phyloP scores from a whole-genome alignment of 768 basidiomycete species.

The Amanita thiersii region DNA sequence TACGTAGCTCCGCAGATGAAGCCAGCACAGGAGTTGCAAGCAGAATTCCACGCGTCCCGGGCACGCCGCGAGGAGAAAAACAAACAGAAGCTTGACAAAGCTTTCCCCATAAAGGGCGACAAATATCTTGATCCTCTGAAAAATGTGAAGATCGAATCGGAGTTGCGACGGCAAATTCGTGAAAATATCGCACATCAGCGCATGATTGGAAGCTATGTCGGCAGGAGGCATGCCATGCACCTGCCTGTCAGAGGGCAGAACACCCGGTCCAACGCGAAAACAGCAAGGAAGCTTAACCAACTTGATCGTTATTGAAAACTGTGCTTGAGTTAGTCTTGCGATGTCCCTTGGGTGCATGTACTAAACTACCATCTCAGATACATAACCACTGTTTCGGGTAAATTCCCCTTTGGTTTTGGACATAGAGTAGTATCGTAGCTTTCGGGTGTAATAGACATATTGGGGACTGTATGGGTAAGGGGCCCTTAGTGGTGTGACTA shows the following conservation, averaged over 20 bases:
- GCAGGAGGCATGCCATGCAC: conserved; percentile 87
- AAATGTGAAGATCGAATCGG: conserved; percentile 79
- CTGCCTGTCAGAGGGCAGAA: conserved; percentile 93
- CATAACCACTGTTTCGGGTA: neutral
- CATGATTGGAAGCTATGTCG: conserved; percentile 91
- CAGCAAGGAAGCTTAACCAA: conserved; percentile 86
- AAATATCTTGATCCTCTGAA: conserved; percentile 52
- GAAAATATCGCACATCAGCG: conserved; percentile 92
- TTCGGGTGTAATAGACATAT: no score
- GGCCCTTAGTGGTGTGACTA: no score
- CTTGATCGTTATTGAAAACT: conserved; percentile 56
- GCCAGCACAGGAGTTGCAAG: conserved; percentile 29
- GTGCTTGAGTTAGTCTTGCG: conserved; percentile 5
- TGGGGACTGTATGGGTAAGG: no score
- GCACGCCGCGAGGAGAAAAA: conserved; percentile 22
- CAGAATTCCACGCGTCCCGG: conserved; percentile 26
- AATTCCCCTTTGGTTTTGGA: neutral
- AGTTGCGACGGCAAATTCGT: conserved; percentile 71
- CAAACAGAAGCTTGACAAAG: conserved; percentile 16
- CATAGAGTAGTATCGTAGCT: neutral
- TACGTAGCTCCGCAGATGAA: conserved; percentile 43
- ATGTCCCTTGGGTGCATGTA: no score
- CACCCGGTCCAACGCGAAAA: conserved; percentile 84
- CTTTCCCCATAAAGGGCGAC: conserved; percentile 11
- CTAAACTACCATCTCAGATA: no score